These are phyloP conservation scores for Amaranthus cruentus DNA, from an alignment of 148 eudicot genomes.

Conservation along the genomic window DNA sequence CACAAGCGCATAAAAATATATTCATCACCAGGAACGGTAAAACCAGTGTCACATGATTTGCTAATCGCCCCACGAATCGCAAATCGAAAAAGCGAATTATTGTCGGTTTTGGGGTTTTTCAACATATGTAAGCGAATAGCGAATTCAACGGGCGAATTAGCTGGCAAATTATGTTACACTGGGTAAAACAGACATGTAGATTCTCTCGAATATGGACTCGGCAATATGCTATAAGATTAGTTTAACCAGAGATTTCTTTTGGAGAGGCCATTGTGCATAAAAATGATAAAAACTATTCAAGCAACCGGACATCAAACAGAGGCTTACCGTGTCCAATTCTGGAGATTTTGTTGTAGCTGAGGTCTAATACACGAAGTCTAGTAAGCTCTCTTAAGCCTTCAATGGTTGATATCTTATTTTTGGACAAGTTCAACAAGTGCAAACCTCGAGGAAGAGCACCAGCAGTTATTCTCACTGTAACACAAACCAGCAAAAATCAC, in stretches of 20 bases:
- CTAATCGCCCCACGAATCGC: too few species aligned
- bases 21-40: too few species aligned
- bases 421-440: slow-evolving; percentile 78
- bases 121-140: too few species aligned
- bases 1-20: not conserved
- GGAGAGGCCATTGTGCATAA: not conserved
- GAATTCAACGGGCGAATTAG: too few species aligned
- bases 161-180: too few species aligned
- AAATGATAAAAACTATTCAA: not conserved
- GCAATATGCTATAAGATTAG: too few species aligned
- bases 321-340: slow-evolving; percentile 92
- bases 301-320: slow-evolving; percentile 2
- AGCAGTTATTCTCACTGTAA: slow-evolving; percentile 72
- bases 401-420: slow-evolving; percentile 72
- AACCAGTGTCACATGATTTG: not conserved
- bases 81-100: too few species aligned
- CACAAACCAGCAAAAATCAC: not conserved
- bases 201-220: too few species aligned
- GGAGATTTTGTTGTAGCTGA: slow-evolving; percentile 81
- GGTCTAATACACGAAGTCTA: slow-evolving; percentile 82
- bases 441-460: slow-evolving; percentile 96
- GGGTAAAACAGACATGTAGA: too few species aligned
- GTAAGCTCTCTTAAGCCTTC: slow-evolving; percentile 95
- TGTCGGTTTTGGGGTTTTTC: too few species aligned
- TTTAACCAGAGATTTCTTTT: too few species aligned